phyloP scores from a whole-genome alignment of 2,329 filamentous ascomycete species.

The Sporothrix euskadiensis region DNA sequence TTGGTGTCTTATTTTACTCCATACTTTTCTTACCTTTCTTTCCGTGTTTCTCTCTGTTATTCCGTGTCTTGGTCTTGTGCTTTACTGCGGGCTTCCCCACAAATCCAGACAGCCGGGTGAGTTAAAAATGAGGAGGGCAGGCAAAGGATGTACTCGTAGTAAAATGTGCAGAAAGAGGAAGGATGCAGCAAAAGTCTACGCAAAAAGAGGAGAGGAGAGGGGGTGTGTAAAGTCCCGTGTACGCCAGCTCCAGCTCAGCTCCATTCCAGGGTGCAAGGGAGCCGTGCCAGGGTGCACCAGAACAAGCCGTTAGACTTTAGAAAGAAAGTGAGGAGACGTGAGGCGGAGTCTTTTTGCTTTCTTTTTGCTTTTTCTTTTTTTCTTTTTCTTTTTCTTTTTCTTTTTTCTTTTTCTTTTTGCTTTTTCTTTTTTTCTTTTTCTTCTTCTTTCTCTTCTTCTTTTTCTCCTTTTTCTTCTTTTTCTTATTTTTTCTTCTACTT shows the following conservation, averaged over 20 bases:
- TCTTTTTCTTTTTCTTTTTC: no score
- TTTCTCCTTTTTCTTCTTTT: no score
- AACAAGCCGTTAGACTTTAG: background rate
- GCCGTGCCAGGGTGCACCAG: background rate
- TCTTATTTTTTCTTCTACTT: no score
- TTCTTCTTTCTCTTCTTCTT: no score
- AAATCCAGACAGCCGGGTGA: constrained; percentile 30
- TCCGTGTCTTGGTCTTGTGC: background rate
- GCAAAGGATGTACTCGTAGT: background rate
- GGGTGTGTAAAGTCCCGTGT: background rate
- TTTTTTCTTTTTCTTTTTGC: background rate
- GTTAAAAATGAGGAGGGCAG: background rate
- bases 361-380: background rate
- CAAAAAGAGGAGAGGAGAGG: background rate
- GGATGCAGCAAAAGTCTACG: background rate
- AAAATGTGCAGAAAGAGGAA: background rate
- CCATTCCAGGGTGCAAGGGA: background rate
- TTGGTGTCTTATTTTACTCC: background rate
- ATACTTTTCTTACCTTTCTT: background rate
- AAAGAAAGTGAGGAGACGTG: background rate
- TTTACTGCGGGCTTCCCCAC: constrained; percentile 21
- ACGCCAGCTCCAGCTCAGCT: no score
- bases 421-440: background rate
- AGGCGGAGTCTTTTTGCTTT: background rate
- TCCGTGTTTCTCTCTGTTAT: background rate